Conservation (phyloP, 2,329 filamentous ascomycete genomes). For the Elsinoe necatrix region DNA sequence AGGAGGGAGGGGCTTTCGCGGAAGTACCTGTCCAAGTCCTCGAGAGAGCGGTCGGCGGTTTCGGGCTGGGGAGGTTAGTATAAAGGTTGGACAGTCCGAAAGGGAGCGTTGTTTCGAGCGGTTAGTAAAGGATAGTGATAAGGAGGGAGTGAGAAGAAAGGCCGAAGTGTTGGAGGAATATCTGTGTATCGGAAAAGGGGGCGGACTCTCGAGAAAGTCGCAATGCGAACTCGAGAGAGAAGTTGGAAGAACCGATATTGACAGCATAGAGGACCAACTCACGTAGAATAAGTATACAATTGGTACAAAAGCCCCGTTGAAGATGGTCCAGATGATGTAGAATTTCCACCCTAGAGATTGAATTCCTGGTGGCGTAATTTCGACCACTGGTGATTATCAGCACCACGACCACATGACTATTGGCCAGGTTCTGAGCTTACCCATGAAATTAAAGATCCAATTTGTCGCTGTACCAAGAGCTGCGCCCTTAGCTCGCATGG, state of each 20-base stretch:
- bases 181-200: no score
- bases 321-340: slow-evolving; percentile 24
- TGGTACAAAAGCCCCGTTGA: slow-evolving; percentile 36
- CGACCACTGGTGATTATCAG: slow-evolving; percentile 25
- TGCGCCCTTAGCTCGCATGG: slow-evolving; percentile 43
- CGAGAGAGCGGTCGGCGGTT: slow-evolving; percentile 27
- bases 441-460: slow-evolving; percentile 41
- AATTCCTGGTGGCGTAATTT: slow-evolving; percentile 40
- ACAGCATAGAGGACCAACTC: not conserved
- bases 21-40: slow-evolving; percentile 28
- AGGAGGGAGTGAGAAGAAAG: not conserved
- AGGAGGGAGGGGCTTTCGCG: slow-evolving; percentile 31
- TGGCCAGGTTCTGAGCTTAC: slow-evolving; percentile 6
- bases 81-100: not conserved
- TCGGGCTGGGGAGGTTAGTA: slow-evolving; percentile 21
- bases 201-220: no score
- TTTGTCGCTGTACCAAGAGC: slow-evolving; percentile 44
- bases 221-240: no score
- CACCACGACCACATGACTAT: not conserved
- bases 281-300: slow-evolving; percentile 34
- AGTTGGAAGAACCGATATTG: no score
- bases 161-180: no score
- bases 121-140: not conserved
- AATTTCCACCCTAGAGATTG: slow-evolving; percentile 25
- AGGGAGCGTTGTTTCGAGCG: no score